Conservation (phyloP, 1,139 yeast species). For the Saccharomyces hybrid region DNA sequence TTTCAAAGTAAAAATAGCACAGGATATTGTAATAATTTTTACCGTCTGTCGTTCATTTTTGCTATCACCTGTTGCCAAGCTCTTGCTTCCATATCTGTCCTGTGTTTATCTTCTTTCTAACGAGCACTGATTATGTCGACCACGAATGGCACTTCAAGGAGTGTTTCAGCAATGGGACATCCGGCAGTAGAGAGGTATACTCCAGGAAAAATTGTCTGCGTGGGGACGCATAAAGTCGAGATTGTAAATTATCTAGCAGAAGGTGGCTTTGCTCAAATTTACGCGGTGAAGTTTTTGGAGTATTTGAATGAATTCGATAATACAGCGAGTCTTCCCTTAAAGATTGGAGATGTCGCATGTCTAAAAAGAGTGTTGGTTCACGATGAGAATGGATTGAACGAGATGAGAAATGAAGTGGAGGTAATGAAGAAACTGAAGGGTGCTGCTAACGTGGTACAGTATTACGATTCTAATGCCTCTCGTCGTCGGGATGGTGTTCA, state of each 20-base stretch:
- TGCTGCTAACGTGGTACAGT: slow-evolving; percentile 71
- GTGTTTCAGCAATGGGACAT: background rate
- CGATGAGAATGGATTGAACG: slow-evolving; percentile 58
- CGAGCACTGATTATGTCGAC: slow-evolving; percentile 8
- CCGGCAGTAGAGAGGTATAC: slow-evolving; percentile 14
- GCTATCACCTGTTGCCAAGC: background rate
- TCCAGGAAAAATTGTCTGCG: slow-evolving; percentile 53
- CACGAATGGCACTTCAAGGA: slow-evolving; percentile 7
- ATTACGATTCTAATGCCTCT: slow-evolving; percentile 94
- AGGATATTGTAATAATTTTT: background rate
- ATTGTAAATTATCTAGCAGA: slow-evolving; percentile 57
- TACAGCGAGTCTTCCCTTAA: slow-evolving; percentile 8
- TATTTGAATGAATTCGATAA: slow-evolving; percentile 23
- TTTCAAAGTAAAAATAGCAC: background rate
- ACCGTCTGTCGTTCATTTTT: background rate
- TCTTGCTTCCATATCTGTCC: background rate
- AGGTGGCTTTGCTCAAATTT: slow-evolving; percentile 76
- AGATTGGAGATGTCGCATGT: slow-evolving; percentile 46
- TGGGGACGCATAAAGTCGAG: slow-evolving; percentile 55
- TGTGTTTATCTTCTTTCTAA: background rate
- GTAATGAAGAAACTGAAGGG: slow-evolving; percentile 81
- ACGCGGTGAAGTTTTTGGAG: slow-evolving; percentile 42
- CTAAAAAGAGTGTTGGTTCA: slow-evolving; percentile 72
- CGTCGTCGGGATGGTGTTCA: slow-evolving; percentile 35
- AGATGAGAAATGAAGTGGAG: slow-evolving; percentile 70